These are phyloP conservation scores for Penicillium sp. DNA, from an alignment of 2,329 filamentous ascomycete species.

Conservation along the genomic window DNA sequence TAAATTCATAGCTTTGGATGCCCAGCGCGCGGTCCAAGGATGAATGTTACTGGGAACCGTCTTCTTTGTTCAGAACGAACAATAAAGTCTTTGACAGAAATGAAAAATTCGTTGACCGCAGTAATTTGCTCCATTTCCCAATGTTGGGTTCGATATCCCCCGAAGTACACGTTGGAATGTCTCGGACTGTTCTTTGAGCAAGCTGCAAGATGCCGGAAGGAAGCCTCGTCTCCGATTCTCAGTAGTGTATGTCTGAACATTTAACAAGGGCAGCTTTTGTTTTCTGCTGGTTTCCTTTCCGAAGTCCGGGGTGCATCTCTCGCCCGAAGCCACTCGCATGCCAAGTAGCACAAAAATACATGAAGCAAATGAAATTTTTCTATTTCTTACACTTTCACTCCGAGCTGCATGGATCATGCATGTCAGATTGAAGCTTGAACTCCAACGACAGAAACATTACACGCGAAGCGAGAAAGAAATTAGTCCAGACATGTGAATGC, in stretches of 20 bases:
- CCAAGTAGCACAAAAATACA: background rate
- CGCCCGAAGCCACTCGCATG: background rate
- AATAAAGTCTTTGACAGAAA: background rate
- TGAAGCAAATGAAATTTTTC: background rate
- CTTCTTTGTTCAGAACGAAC: no score
- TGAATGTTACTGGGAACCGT: no score
- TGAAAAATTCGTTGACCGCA: no score
- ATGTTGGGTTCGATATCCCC: background rate
- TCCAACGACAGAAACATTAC: background rate
- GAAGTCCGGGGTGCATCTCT: background rate
- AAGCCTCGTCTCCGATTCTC: background rate
- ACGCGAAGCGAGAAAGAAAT: background rate
- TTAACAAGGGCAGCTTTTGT: background rate
- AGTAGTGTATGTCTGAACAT: background rate
- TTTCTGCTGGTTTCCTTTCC: background rate
- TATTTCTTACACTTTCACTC: background rate
- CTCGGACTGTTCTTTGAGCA: background rate
- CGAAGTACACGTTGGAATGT: background rate
- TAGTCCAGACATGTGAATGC: background rate
- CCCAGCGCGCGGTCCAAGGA: no score
- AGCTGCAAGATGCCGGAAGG: background rate
- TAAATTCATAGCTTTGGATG: background rate
- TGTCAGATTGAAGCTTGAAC: background rate
- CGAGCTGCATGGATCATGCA: background rate
- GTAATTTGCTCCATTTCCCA: background rate